Evolutionary conservation across 2,329 filamentous ascomycete species (phyloP), one percentile per base, ranked within the genome.

Genomic region (Parafenestella ontariensis): DNA sequence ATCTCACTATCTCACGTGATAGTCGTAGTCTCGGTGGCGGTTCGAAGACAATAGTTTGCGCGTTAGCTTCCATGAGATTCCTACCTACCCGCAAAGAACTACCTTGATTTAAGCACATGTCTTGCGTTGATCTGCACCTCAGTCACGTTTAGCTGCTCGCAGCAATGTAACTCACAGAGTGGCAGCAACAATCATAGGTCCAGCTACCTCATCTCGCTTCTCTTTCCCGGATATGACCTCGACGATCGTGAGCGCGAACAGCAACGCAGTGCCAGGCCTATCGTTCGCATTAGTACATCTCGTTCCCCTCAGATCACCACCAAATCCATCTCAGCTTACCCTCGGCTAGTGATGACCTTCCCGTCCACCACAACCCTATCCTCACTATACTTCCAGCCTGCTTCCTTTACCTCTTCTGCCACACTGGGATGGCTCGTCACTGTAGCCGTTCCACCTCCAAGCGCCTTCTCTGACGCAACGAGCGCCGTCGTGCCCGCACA

Each of bases 121-220:
- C 28, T 31, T 13, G 28, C 28, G 28, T 31, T 11, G 28, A 11
- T 11, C 11, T 31, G 28, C 28, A 42, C 40, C 23, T 28, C 40
- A 42, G 3, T 31, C 28, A 31, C 28, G 7, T 31, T 17, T n/a
- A n/a, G 15, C 13, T 17, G 15, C 31, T 5, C 31, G 31, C 18
- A 23, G 11, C 10, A 3, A 26, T 18, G n/a, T 18, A 13, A n/a
- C 44, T 55, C 49, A 73, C 36, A 72, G 28, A 1, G 56, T 66
- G 46, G 66, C 58, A 28, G 69, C 65, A 34, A 80, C 70, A 58
- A 84, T 73, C 69, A 81, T 78, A 40, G 83, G 77, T 24, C 78
- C 78, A 24, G 82, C 75, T 42, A 83, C 78, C 8, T 80, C 81
- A 24, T 82, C 80, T 48, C 77, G 77, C 67, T 77, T 82, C 73